Base-by-base conservation (phyloP, 306 rosid genomes). In the Datisca glomerata region DNA sequence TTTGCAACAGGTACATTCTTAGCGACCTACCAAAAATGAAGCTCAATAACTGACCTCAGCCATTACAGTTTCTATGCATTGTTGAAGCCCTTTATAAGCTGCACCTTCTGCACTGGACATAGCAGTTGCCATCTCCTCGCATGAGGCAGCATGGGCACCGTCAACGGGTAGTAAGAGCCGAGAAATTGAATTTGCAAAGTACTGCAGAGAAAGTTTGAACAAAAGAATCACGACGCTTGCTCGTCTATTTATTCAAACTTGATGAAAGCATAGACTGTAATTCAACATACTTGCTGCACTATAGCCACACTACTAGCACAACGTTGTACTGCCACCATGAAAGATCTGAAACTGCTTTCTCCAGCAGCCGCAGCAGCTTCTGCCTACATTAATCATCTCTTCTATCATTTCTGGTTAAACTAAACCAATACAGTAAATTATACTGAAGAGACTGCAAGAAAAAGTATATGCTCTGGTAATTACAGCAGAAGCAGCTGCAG, bases 341-440 rank as follows among this genome's bases (percentile, higher is more conserved):
- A 91, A 51, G 99, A 85, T 71, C 92, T 80, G 70, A 91, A 91
- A 70, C 99, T 91, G 74, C 96, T 78, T 75, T 91, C 99, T 46
- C 99, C 99, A 55, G 99, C 99, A 43, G 94, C 92, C 28, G 99
- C 99, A 1, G 99, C 99, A 0, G 99, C 96, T 74, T 91, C 99
- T 34, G 96, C 99, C 99, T 91, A 70, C 64, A 55, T 34, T 74
- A 59, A 62, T 25, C 59, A 63, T 22, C 17, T 33, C 24, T 33
- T 20, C 24, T 11, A 2, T 47, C 3, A n/a, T 51, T 53, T 43
- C 24, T 51, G 23, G 9, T 47, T 48, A 57, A 43, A 69, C 55
- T 57, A 41, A 24, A 46, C 19, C 53, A 45, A 22, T 29, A 31
- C 27, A 14, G 34, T 25, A 59, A n/a, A 41, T 29, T 47, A 60